Percentiles rank a stretch among this genome's conserved stretches.
These are phyloP conservation scores for Picocystis salinarum DNA, from an alignment of 139 green algal genomes.

Conservation along the genomic window DNA sequence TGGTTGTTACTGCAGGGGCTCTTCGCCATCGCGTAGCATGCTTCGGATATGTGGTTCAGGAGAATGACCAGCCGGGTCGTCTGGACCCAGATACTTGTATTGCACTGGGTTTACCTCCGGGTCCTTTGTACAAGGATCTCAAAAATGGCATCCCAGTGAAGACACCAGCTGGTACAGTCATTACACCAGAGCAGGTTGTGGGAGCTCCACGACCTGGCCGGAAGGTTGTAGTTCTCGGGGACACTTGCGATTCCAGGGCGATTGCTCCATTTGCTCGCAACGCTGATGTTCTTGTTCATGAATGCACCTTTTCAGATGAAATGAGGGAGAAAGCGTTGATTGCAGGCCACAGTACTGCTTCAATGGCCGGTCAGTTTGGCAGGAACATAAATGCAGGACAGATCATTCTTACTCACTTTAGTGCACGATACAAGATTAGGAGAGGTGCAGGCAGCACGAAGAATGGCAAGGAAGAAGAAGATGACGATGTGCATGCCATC, in stretches of 20 bases:
- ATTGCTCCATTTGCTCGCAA: slow-evolving; percentile 32
- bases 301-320: slow-evolving; percentile 62
- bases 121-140: slow-evolving; percentile 9
- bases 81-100: slow-evolving; percentile 6
- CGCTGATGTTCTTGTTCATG: slow-evolving; percentile 59
- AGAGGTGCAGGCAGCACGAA: not conserved
- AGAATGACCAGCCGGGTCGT: slow-evolving; percentile 7
- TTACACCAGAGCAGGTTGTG: slow-evolving; percentile 12
- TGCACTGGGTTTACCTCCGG: slow-evolving; percentile 6
- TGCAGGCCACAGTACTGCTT: slow-evolving; percentile 68
- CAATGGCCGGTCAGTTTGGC: slow-evolving; percentile 71
- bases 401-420: slow-evolving; percentile 89
- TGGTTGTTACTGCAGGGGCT: slow-evolving; percentile 3
- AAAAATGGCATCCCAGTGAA: slow-evolving; percentile 8
- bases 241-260: slow-evolving; percentile 56
- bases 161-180: slow-evolving; percentile 3
- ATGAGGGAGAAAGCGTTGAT: slow-evolving; percentile 56
- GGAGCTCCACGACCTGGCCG: slow-evolving; percentile 11
- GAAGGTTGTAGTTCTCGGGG: slow-evolving; percentile 75
- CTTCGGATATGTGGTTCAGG: slow-evolving; percentile 19
- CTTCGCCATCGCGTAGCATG: slow-evolving; percentile 15
- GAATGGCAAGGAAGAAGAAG: not conserved
- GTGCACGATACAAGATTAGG: slow-evolving; percentile 30
- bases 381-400: slow-evolving; percentile 29
- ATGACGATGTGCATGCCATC: not conserved